These are phyloP conservation scores for Nicotiana tomentosiformis DNA, from an alignment of 257 asterid species.

Conservation along the genomic window DNA sequence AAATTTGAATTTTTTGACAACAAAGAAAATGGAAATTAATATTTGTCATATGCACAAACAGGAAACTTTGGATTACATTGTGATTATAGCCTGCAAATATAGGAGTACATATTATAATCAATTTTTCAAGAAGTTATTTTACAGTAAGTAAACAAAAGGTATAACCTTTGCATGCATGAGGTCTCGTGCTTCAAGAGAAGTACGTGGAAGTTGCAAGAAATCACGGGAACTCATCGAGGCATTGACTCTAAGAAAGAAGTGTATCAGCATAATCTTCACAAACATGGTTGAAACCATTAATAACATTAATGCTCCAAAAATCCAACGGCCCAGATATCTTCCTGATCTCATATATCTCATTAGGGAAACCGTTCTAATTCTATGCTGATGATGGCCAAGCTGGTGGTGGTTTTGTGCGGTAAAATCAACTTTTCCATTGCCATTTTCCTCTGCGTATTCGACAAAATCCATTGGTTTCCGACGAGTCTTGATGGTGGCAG, in stretches of 20 bases:
- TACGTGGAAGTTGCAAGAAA: slow-evolving; percentile 17
- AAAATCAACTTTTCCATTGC: background rate
- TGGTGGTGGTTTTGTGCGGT: background rate
- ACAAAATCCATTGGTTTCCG: slow-evolving; percentile 17
- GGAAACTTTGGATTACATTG: background rate
- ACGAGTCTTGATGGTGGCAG: slow-evolving; percentile 12
- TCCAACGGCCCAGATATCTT: slow-evolving; percentile 20
- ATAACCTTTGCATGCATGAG: slow-evolving; percentile 10
- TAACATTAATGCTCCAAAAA: slow-evolving; percentile 16
- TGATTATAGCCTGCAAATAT: background rate
- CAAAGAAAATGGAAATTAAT: background rate
- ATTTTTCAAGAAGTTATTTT: no score
- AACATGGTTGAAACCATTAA: slow-evolving; percentile 21
- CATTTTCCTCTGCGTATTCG: slow-evolving; percentile 17
- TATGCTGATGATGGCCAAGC: background rate
- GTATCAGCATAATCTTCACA: slow-evolving; percentile 27
- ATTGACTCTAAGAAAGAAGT: slow-evolving; percentile 13
- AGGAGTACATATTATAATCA: no score
- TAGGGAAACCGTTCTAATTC: background rate
- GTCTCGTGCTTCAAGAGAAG: background rate
- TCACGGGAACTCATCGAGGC: slow-evolving; percentile 6
- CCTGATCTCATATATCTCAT: slow-evolving; percentile 16
- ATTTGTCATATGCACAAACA: background rate
- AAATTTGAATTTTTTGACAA: no score
- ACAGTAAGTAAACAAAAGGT: no score